phyloP scores from a whole-genome alignment of 2,329 filamentous ascomycete genomes.

The Chrysoporthe deuterocubensis region DNA sequence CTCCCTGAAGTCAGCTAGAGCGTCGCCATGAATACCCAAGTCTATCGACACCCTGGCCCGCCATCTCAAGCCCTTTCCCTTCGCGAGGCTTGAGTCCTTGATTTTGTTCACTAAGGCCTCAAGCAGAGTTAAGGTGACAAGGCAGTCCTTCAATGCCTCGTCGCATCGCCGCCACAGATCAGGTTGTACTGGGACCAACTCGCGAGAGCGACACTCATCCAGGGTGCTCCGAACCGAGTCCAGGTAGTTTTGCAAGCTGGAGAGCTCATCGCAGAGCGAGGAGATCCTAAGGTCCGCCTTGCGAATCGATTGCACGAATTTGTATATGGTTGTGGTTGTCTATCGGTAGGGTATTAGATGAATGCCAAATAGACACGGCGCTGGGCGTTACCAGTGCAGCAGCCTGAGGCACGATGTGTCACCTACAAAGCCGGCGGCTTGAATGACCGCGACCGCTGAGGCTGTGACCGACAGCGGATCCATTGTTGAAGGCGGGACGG shows the following conservation, averaged over 20 bases:
- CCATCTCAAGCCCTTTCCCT: slow-evolving; percentile 20
- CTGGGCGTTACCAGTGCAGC: not conserved
- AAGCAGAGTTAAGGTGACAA: slow-evolving; percentile 31
- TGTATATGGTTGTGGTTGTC: slow-evolving; percentile 26
- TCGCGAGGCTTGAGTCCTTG: slow-evolving; percentile 15
- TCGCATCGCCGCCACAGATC: slow-evolving; percentile 34
- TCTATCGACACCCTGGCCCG: slow-evolving; percentile 27
- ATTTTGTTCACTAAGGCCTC: slow-evolving; percentile 30
- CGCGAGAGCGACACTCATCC: slow-evolving; percentile 30
- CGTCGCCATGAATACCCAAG: slow-evolving; percentile 29
- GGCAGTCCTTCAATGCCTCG: slow-evolving; percentile 31
- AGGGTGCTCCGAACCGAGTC: slow-evolving; percentile 31
- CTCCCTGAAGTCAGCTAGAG: slow-evolving; percentile 32
- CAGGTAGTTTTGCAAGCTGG: slow-evolving; percentile 31
- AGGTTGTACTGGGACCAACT: slow-evolving; percentile 32
- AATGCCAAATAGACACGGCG: not conserved
- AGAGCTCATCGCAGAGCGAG: slow-evolving; percentile 31
- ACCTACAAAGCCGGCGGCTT: slow-evolving; percentile 28
- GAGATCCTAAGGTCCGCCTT: slow-evolving; percentile 31
- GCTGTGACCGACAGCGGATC: slow-evolving; percentile 26
- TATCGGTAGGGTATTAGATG: not conserved
- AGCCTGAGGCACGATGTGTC: not conserved
- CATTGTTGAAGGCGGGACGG: slow-evolving; percentile 9
- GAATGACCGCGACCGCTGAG: slow-evolving; percentile 23
- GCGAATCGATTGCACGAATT: slow-evolving; percentile 27